Evolutionary conservation across 176 grass and related monocot genomes (phyloP), one percentile per base, ranked within the genome.

Genomic region (Leersia perrieri): DNA sequence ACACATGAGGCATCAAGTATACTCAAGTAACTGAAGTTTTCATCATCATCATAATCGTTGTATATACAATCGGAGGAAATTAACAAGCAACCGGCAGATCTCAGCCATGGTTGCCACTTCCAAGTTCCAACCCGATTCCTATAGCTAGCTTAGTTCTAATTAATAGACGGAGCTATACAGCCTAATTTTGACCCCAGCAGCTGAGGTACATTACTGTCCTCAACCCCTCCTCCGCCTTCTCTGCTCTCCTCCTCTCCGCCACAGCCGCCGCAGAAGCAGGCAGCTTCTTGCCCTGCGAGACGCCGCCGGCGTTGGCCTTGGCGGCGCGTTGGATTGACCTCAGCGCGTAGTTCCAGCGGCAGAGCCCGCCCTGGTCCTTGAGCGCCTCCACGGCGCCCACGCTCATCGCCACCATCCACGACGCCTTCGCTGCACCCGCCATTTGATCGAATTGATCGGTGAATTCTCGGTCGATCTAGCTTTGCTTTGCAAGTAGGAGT

Each of bases 291-390:
- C 68, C 67, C 45, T 80, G 88, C 3, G 73, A 73, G 76, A 67
- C 65, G 63, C 64, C 64, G 12, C 40, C 57, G 9, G 33, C 9
- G 60, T 29, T 78, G 73, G 81, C 72, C 82, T 82, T 91, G 32
- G 85, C 88, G 0, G 9, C 28, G 11, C 78, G 76, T 57, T 93
- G 83, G 44, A 87, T 6, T 3, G 86, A 89, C 1, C 81, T 39
- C 26, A 93, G 23, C 0, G 86, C 86, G 33, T 93, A 91, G 84
- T 94, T 97, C 94, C 89, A 97, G n/a, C 94, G 72, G 63, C 91
- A 94, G 26, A 91, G 91, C 0, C 94, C 91, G 0, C 36, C 84
- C 58, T 97, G 91, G 66, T 95, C 90, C 82, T 96, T 97, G 70
- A 95, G 81, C 8, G 87, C 93, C 45, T 95, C 93, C 75, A 92